phyloP scores from a whole-genome alignment of 2,329 filamentous ascomycete species.

The Aspergillus aculeatus region DNA sequence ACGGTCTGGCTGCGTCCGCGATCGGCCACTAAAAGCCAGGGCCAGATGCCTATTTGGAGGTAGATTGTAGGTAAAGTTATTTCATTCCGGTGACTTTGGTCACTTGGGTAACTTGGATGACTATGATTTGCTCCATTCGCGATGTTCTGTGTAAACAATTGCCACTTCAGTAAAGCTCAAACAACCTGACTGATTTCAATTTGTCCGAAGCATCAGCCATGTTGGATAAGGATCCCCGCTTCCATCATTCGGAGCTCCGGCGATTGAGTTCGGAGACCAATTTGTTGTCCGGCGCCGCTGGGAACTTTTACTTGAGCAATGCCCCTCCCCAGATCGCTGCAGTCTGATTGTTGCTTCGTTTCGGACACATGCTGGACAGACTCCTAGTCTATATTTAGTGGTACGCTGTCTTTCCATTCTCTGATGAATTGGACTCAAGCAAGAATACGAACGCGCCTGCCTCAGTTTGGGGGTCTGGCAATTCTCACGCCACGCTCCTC shows the following conservation, averaged over 20 bases:
- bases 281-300: neutral
- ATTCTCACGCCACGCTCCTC: neutral
- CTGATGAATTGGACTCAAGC: too few species aligned
- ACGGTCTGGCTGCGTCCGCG: slow-evolving; percentile 4
- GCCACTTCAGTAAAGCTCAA: neutral
- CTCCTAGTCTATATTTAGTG: too few species aligned
- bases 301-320: neutral
- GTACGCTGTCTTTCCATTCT: too few species aligned
- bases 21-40: slow-evolving; percentile 8
- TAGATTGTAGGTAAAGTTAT: too few species aligned
- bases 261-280: neutral
- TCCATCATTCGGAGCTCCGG: neutral
- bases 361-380: neutral
- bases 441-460: neutral
- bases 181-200: neutral
- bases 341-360: neutral
- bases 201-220: neutral
- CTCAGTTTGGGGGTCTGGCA: neutral
- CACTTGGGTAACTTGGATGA: too few species aligned
- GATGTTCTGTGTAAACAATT: neutral
- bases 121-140: too few species aligned
- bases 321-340: too few species aligned
- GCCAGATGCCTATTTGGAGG: neutral
- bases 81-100: neutral
- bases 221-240: neutral